Evolutionary conservation across 2,329 filamentous ascomycete species (phyloP).

Genomic region (Geosmithia morbida): DNA sequence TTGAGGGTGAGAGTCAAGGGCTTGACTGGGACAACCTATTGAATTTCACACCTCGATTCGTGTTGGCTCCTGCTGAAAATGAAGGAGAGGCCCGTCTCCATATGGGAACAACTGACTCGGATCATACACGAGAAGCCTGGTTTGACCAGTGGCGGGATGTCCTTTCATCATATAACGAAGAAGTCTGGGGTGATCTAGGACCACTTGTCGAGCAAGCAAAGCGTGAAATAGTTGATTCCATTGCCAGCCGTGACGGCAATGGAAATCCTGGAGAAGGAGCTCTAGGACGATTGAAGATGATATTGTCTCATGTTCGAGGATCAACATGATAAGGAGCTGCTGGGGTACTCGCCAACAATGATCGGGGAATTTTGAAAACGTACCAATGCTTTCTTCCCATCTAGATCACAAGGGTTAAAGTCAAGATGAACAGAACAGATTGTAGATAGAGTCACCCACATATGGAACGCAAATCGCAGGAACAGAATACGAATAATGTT

Average conservation of each 20-base stretch:
- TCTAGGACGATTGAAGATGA: constrained; percentile 18
- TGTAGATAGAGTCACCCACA: background rate
- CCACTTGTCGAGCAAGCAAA: constrained; percentile 40
- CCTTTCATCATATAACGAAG: constrained; percentile 42
- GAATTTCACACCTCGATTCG: constrained; percentile 33
- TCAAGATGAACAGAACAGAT: background rate
- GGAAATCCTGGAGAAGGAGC: constrained; percentile 7
- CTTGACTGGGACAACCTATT: constrained; percentile 28
- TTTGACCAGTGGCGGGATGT: constrained; percentile 41
- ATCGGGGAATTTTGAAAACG: background rate
- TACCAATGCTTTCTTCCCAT: too few relatives aligned
- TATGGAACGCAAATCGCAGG: background rate
- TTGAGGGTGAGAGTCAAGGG: constrained; percentile 9
- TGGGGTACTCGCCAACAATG: background rate
- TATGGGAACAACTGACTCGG: constrained; percentile 22
- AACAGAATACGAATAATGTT: too few relatives aligned
- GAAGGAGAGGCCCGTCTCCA: constrained; percentile 10
- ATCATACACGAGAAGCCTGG: constrained; percentile 29
- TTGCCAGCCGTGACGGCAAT: constrained; percentile 6
- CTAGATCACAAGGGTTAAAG: background rate
- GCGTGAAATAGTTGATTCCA: constrained; percentile 34
- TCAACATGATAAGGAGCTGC: constrained; percentile 2
- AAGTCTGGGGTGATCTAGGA: constrained; percentile 53
- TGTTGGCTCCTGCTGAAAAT: constrained; percentile 10
- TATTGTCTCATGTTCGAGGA: constrained; percentile 21